phyloP scores from a whole-genome alignment of 2,329 filamentous ascomycete species.

The Neobulgaria alba region DNA sequence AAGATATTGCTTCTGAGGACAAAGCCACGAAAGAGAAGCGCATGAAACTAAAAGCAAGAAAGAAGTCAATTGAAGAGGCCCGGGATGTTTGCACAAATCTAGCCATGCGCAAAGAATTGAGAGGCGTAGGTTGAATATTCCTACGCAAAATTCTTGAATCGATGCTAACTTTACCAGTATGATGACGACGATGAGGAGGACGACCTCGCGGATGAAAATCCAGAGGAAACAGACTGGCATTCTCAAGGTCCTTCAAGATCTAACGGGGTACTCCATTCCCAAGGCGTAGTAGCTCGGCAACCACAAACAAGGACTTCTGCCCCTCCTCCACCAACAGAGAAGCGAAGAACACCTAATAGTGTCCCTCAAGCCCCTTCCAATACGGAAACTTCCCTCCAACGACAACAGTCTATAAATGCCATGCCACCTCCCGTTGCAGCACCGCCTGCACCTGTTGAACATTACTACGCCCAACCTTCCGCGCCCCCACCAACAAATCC shows the following conservation, averaged over 20 bases:
- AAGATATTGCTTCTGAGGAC: conserved; percentile 9
- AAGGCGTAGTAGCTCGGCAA: not conserved
- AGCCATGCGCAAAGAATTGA: conserved; percentile 9
- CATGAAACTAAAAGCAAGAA: conserved; percentile 4
- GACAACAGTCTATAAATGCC: not conserved
- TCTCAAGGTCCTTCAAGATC: not conserved
- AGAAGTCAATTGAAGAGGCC: conserved; percentile 9
- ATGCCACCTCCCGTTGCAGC: not conserved
- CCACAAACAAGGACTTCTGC: not conserved
- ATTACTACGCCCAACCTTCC: not conserved
- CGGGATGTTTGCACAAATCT: conserved; percentile 9
- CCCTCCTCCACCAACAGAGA: not conserved
- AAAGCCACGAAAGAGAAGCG: conserved; percentile 8
- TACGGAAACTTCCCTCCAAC: too few relatives aligned
- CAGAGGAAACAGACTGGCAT: not conserved
- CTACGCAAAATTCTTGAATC: not conserved
- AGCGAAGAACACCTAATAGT: not conserved
- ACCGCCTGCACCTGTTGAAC: not conserved
- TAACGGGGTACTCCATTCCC: not conserved
- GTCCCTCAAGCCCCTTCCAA: too few relatives aligned
- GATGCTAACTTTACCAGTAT: not conserved
- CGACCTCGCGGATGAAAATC: not conserved
- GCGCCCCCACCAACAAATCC: not conserved
- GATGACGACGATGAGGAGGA: not conserved
- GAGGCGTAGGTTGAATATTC: conserved; percentile 1